Conservation (phyloP, 2,329 filamentous ascomycete species). For the Penicillium griseofulvum region DNA sequence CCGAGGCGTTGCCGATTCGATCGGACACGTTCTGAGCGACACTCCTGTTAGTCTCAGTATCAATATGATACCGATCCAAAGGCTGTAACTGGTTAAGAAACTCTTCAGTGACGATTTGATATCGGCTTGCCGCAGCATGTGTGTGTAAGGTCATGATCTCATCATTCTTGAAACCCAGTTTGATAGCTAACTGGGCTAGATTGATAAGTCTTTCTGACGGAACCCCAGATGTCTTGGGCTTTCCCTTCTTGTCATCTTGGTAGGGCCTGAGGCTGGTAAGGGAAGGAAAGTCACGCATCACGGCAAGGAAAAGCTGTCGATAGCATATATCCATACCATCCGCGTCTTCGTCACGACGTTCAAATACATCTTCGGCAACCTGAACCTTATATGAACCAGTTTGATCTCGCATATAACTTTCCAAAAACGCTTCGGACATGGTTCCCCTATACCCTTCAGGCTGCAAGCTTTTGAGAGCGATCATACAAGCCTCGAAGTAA, state of each 20-base stretch:
- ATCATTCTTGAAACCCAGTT: constrained; percentile 2
- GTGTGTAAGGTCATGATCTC: neutral
- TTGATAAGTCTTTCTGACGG: constrained; percentile 1
- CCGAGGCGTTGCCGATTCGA: neutral
- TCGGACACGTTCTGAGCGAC: neutral
- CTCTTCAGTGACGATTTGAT: constrained; percentile 1
- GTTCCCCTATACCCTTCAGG: neutral
- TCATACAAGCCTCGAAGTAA: constrained; percentile 5
- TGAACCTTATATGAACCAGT: neutral
- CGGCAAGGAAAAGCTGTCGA: constrained; percentile 5
- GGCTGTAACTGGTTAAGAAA: constrained; percentile 6
- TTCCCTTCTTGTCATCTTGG: neutral
- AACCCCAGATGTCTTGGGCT: neutral
- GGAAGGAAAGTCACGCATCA: constrained; percentile 1
- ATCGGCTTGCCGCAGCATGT: neutral
- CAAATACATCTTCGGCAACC: neutral
- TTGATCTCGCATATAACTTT: neutral
- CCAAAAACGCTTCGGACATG: neutral
- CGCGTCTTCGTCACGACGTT: neutral
- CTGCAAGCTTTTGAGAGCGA: constrained; percentile 3
- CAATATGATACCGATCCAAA: constrained; percentile 1
- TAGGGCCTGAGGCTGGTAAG: constrained; percentile 5
- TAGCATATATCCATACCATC: constrained; percentile 1
- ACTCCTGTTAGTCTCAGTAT: neutral
- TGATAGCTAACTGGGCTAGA: constrained; percentile 2